Evolutionary conservation across 2,329 filamentous ascomycete species (phyloP).

Genomic region (Geosmithia flava): DNA sequence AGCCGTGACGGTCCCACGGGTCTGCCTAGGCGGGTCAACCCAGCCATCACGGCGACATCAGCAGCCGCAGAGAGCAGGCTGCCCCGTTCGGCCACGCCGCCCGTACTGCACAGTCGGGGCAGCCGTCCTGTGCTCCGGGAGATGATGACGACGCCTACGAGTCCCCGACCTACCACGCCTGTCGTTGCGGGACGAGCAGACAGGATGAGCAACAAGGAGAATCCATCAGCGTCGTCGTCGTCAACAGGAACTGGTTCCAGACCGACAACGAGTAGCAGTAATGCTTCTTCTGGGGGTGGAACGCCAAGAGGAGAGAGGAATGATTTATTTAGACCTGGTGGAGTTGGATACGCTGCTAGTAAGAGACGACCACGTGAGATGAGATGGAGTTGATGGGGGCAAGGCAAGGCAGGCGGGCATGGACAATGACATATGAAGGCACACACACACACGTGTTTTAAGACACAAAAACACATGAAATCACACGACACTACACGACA

Average conservation of each 20-base stretch:
- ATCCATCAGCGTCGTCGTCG: not conserved
- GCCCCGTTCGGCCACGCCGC: conserved; percentile 22
- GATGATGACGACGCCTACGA: not conserved
- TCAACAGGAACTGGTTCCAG: not conserved
- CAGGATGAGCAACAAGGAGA: not conserved
- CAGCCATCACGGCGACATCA: not conserved
- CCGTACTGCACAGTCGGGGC: conserved; percentile 6
- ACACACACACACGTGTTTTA: not conserved
- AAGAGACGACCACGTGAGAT: not conserved
- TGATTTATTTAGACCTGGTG: not conserved
- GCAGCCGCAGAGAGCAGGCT: conserved; percentile 15
- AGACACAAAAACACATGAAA: not conserved
- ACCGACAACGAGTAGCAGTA: not conserved
- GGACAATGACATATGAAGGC: too few relatives aligned
- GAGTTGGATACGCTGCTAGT: not conserved
- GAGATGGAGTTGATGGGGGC: not conserved
- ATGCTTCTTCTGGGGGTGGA: too few relatives aligned
- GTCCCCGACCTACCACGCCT: too few relatives aligned
- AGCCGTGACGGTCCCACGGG: conserved; percentile 28
- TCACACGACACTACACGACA: not conserved
- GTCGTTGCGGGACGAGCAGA: not conserved
- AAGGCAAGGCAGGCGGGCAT: too few relatives aligned
- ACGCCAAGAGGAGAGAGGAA: not conserved
- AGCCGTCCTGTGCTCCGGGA: not conserved
- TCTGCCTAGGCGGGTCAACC: conserved; percentile 26